Evolutionary conservation across 768 basidiomycete genomes (phyloP), one percentile per base, ranked within the genome.

Genomic region (Tulasnella sp.): DNA sequence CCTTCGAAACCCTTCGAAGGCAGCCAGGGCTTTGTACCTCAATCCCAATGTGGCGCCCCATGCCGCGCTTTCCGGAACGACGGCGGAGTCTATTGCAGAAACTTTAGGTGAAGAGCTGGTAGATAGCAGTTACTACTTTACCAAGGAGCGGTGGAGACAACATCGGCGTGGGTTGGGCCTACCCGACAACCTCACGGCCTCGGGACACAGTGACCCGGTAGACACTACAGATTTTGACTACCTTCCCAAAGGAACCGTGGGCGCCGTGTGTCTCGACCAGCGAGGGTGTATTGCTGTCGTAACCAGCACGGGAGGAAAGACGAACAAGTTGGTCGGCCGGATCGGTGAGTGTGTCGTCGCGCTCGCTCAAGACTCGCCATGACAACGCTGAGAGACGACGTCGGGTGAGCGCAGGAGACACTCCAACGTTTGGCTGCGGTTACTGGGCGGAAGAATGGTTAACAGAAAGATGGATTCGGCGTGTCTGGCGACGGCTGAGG

Each of bases 361-460:
- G 45, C 29, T 19, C n/a, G 39, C 14, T 25, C 25, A 31, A 49
- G 58, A 17, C 58, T 64, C 14, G 29, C 58, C 58, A 64, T 40
- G 64, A 25, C 67, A 49, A 39, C 36, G 38, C 58, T 39, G 4
- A 71, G 25, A 17, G 69, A 71, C 58, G 31, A 64, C 58, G 22
- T 31, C 25, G 31, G 19, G 31, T 34, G 54, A 49, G 67, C 40
- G 64, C 67, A 67, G 79, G 93, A 3, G 93, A 94, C 79, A 94
- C 93, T 0, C 93, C 93, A 0, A 81, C 86, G 37, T 90, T 91
- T 88, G 92, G 91, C 4, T 84, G 88, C 15, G 93, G 93, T 0
- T 94, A 90, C 82, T 94, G 92, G 92, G 91, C 92, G 11, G 92
- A 92, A 79, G 89, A 93, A 82, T 94, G 93, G 93, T 78, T 73